These are phyloP conservation scores for Leccinum truebloodii DNA, from an alignment of 768 basidiomycete genomes.

Conservation along the genomic window DNA sequence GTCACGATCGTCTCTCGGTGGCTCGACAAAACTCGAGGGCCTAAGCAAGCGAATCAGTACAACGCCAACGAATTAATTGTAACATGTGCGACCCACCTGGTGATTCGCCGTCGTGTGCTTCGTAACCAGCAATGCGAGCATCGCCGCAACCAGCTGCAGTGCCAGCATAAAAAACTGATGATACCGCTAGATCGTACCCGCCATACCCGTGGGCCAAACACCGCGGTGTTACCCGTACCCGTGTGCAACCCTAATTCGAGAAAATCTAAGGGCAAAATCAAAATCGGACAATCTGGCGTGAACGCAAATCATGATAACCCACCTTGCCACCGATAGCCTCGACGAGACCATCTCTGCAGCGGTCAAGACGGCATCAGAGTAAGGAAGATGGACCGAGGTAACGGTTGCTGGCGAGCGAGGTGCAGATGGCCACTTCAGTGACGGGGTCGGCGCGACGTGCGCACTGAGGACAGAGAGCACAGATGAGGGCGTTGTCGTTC, in stretches of 20 bases:
- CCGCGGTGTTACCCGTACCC: no score
- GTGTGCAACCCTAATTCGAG: conserved; percentile 33
- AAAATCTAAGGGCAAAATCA: conserved; percentile 52
- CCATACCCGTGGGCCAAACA: no score
- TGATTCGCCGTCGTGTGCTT: conserved; percentile 49
- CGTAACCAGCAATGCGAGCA: no score
- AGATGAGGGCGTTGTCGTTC: conserved; percentile 63
- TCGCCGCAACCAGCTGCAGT: no score
- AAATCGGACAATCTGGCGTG: conserved; percentile 4
- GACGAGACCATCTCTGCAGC: conserved; percentile 71
- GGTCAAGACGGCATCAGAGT: conserved; percentile 89
- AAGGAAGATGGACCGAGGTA: conserved; percentile 77
- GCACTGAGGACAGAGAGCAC: conserved; percentile 80
- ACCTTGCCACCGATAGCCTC: conserved; percentile 67
- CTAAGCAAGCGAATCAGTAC: neutral
- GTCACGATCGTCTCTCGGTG: conserved; percentile 88
- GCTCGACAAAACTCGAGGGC: conserved; percentile 71
- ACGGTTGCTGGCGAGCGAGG: conserved; percentile 64
- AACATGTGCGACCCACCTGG: conserved; percentile 48
- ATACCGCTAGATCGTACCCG: no score
- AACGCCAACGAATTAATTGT: no score
- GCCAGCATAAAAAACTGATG: no score
- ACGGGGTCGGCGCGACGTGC: conserved; percentile 73
- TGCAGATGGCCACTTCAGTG: conserved; percentile 82
- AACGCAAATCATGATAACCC: conserved; percentile 19